A percentile compares a stretch with the other conserved stretches of the same genome.
phyloP scores from a whole-genome alignment of 2,329 filamentous ascomycete genomes.

The Arthrocladium fulminans region DNA sequence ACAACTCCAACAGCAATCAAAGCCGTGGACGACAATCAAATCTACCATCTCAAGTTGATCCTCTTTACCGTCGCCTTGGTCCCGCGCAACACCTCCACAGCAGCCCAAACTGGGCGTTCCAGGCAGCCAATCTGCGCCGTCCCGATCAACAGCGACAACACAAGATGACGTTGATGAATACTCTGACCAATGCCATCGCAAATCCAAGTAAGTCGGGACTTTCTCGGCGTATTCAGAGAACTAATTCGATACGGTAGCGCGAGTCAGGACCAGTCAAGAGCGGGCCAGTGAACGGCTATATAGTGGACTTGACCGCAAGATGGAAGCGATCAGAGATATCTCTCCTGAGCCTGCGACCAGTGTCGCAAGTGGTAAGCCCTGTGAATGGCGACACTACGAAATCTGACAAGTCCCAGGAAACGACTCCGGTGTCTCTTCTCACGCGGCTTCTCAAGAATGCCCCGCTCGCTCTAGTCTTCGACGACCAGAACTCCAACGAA shows the following conservation, averaged over 20 bases:
- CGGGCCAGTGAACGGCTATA: slow-evolving; percentile 5
- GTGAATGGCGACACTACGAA: no score
- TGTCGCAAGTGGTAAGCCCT: slow-evolving; percentile 1
- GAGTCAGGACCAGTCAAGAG: slow-evolving; percentile 3
- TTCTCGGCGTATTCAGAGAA: background rate
- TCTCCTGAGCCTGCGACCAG: background rate
- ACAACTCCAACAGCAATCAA: slow-evolving; percentile 21
- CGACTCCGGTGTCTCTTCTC: slow-evolving; percentile 1
- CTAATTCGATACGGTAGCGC: background rate
- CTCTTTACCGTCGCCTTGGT: no score
- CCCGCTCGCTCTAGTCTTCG: no score
- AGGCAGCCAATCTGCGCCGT: background rate
- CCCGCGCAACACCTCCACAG: background rate
- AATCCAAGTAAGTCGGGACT: background rate
- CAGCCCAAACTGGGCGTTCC: background rate
- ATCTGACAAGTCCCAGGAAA: background rate
- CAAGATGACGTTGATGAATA: background rate
- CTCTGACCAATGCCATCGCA: slow-evolving; percentile 8
- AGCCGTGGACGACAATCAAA: slow-evolving; percentile 23
- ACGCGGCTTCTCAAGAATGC: background rate
- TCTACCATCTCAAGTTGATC: slow-evolving; percentile 6
- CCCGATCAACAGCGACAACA: background rate
- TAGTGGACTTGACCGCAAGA: slow-evolving; percentile 2
- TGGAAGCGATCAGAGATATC: slow-evolving; percentile 5
- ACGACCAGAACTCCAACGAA: slow-evolving; percentile 9